Evolutionary conservation across 2,329 filamentous ascomycete genomes (phyloP), one percentile per base, ranked within the genome.

Genomic region (Seiridium unicorne): DNA sequence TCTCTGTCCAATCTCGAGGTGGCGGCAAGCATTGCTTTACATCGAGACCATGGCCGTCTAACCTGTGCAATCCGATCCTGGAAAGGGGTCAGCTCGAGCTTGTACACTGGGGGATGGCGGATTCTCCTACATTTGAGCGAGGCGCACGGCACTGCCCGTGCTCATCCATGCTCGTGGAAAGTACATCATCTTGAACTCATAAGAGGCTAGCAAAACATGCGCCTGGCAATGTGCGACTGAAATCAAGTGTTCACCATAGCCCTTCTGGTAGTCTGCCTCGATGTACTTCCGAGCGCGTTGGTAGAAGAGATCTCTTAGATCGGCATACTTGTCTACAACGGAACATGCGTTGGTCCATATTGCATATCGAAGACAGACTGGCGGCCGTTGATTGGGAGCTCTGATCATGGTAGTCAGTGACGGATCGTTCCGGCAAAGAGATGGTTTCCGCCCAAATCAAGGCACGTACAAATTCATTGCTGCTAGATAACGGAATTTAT

Each of bases 131-230:
- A 98, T 97, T 69, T 96, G 89, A 55, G 86, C 86, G 58, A 98
- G 76, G 55, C 94, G 85, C n/a, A 89, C 86, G 4, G 90, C 90
- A 62, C 91, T 84, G 31, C 94, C 95, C 3, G 91, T 89, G 66
- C 91, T 97, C 78, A 97, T 87, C 95, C 95, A 98, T 1, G 95
- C 95, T 65, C 95, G 83, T 1, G 95, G 94, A 68, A 98, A 98
- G 73, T 93, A 96, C 91, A 98, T 97, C 84, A 91, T 90, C 77
- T 94, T 97, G 80, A 97, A 98, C 74, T 99, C 95, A 69, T 96
- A 97, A 0, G 85, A 87, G 5, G 88, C 86, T 53, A 96, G 81
- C 26, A 98, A 79, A 34, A 88, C 81, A 83, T 96, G 96, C 1
- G 91, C 87, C 73, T 99, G 95, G 55, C 89, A 91, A 73, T 97